phyloP scores from a whole-genome alignment of 163 green algal genomes.

The Volvox carteri region DNA sequence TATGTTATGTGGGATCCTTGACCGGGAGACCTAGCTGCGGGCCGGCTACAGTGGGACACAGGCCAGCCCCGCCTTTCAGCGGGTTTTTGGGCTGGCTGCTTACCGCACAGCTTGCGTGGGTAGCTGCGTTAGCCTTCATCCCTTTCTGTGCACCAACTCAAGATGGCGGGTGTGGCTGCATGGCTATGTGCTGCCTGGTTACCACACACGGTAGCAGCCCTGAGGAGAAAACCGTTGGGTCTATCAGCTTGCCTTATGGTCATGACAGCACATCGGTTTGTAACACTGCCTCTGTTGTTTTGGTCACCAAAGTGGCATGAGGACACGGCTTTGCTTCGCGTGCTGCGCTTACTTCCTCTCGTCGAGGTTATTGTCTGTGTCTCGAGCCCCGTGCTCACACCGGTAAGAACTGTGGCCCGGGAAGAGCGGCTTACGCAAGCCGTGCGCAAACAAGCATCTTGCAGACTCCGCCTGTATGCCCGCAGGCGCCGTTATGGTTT shows the following conservation, averaged over 20 bases:
- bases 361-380: slow-evolving; percentile 2
- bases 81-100: too few relatives aligned
- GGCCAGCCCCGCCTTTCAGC: too few relatives aligned
- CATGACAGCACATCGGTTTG: neutral
- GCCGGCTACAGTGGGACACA: too few relatives aligned
- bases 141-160: too few relatives aligned
- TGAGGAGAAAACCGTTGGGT: slow-evolving; percentile 5
- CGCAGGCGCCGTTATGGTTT: slow-evolving; percentile 21
- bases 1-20: too few relatives aligned
- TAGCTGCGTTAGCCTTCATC: too few relatives aligned
- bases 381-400: neutral
- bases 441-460: too few relatives aligned
- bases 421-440: too few relatives aligned
- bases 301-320: neutral
- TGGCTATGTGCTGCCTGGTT: neutral
- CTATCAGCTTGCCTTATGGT: neutral
- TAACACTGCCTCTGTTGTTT: neutral
- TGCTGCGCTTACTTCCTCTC: slow-evolving; percentile 6
- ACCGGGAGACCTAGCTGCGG: too few relatives aligned
- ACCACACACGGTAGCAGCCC: neutral
- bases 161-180: neutral
- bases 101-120: too few relatives aligned
- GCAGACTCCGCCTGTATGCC: too few relatives aligned
- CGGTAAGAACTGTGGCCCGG: slow-evolving; percentile 13
- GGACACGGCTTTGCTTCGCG: neutral